Evolutionary conservation across 257 asterid species (phyloP).

Genomic region (Solanum chilense): DNA sequence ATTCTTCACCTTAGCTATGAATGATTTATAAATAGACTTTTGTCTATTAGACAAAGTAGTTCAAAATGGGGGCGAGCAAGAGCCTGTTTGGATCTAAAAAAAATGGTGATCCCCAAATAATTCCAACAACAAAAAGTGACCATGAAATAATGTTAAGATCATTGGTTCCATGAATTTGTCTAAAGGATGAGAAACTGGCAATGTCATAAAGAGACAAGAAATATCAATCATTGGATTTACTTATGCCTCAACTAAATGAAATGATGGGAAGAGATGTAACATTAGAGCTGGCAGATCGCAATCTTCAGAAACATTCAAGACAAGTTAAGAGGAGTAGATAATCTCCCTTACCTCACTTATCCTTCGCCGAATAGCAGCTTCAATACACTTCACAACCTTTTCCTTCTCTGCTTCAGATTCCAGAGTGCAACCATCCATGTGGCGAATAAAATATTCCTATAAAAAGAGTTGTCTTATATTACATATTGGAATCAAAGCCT

Average conservation of each 20-base stretch:
- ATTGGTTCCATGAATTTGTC: neutral
- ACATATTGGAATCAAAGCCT: neutral
- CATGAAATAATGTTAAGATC: neutral
- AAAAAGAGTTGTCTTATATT: neutral
- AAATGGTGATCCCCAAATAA: neutral
- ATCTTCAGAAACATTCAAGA: neutral
- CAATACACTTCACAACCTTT: constrained; percentile 80
- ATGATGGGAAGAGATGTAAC: neutral
- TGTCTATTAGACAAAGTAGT: neutral
- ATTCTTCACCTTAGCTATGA: neutral
- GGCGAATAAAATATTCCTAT: constrained; percentile 85
- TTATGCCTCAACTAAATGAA: neutral
- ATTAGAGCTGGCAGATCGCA: neutral
- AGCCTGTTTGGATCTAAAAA: neutral
- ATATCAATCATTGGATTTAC: neutral
- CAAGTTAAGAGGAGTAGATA: neutral
- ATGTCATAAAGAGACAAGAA: neutral
- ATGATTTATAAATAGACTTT: neutral
- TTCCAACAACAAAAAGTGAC: neutral
- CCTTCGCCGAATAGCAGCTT: constrained; percentile 90
- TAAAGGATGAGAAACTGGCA: neutral
- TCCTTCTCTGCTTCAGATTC: constrained; percentile 61
- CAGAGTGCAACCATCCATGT: constrained; percentile 74
- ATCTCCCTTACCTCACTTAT: constrained; percentile 61
- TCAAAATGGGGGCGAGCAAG: neutral